A percentile compares a stretch with the other conserved stretches of the same genome.
These are phyloP conservation scores for Carpinus viminea DNA, from an alignment of 306 rosid genomes.

Conservation along the genomic window DNA sequence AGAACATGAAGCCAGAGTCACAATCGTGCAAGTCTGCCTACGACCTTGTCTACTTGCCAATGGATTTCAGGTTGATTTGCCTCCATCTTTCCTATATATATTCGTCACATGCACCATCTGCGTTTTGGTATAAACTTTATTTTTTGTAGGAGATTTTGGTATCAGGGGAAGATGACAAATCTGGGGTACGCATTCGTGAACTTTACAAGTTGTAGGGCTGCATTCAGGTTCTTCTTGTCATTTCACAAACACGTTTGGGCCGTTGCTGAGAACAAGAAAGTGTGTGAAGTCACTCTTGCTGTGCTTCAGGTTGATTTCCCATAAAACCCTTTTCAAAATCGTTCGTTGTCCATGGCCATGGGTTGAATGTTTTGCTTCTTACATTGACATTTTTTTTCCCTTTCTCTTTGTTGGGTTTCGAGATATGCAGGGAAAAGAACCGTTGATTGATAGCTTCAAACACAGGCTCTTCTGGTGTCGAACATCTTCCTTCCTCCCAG, in stretches of 20 bases:
- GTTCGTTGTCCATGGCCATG: not conserved
- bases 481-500: slow-evolving; percentile 39
- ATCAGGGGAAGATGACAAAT: slow-evolving; percentile 30
- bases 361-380: not conserved
- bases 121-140: not conserved
- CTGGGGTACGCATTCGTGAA: slow-evolving; percentile 72
- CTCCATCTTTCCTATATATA: not conserved
- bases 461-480: slow-evolving; percentile 46
- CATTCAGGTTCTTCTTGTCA: slow-evolving; percentile 28
- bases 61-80: slow-evolving; percentile 43
- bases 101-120: too few relatives aligned
- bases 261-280: slow-evolving; percentile 28
- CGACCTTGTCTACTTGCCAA: slow-evolving; percentile 57
- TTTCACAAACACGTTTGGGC: slow-evolving; percentile 44
- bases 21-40: slow-evolving; percentile 19
- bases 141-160: slow-evolving; percentile 34
- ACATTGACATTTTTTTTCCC: too few relatives aligned
- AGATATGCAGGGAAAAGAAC: slow-evolving; percentile 41
- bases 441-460: slow-evolving; percentile 23
- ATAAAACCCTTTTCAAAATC: not conserved
- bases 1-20: slow-evolving; percentile 6
- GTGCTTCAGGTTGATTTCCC: slow-evolving; percentile 41
- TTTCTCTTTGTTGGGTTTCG: not conserved
- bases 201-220: slow-evolving; percentile 43
- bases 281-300: slow-evolving; percentile 46